Evolutionary conservation across 306 rosid genomes (phyloP).

Genomic region (Lablab purpureus): DNA sequence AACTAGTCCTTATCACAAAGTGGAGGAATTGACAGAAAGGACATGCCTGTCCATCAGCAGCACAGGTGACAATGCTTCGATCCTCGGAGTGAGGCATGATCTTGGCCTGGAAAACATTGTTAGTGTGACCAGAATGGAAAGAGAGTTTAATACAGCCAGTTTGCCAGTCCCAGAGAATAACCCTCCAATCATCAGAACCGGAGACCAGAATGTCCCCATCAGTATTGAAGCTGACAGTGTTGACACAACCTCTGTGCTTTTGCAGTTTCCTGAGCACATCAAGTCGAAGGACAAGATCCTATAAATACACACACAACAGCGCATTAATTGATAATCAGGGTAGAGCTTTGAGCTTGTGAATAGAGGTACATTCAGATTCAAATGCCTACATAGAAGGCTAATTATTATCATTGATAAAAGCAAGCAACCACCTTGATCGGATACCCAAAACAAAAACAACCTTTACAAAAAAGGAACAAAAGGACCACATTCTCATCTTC

Average conservation of each 20-base stretch:
- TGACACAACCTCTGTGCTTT: conserved; percentile 86
- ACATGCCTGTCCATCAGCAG: conserved; percentile 93
- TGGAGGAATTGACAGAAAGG: neutral
- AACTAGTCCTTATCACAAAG: neutral
- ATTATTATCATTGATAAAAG: neutral
- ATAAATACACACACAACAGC: conserved; percentile 4
- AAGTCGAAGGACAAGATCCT: conserved; percentile 88
- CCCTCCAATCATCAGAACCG: conserved; percentile 82
- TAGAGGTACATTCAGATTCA: conserved; percentile 7
- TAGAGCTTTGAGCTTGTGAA: neutral
- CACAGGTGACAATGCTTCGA: conserved; percentile 81
- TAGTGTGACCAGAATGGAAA: conserved; percentile 71
- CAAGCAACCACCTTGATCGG: neutral
- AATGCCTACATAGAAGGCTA: neutral
- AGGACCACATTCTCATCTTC: neutral
- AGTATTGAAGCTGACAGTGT: conserved; percentile 80
- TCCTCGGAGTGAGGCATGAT: conserved; percentile 80
- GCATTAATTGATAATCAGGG: neutral
- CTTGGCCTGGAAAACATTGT: conserved; percentile 86
- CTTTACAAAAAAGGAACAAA: too few species aligned
- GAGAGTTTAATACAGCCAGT: conserved; percentile 59
- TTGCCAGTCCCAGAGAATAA: conserved; percentile 92
- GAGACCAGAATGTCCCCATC: conserved; percentile 82
- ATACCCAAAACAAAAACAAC: neutral
- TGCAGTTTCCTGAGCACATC: conserved; percentile 67